Evolutionary conservation across 257 asterid genomes (phyloP), one percentile per base, ranked within the genome.

Genomic region (Lavandula angustifolia): DNA sequence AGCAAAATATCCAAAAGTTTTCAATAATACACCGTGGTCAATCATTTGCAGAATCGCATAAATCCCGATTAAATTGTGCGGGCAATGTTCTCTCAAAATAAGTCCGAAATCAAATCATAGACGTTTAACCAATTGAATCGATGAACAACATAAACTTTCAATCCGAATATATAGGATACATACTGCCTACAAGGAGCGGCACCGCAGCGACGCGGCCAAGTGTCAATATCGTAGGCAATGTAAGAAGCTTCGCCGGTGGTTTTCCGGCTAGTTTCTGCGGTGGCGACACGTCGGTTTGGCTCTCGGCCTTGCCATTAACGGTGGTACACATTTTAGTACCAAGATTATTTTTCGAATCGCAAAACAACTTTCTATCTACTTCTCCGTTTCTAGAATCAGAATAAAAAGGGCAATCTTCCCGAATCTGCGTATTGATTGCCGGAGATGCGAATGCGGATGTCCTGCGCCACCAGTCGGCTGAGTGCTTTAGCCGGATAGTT

Each of bases 161-260:
- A 51, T 29, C 31, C 7, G 50, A 27, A 41, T 32, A 40, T 2
- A 70, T 37, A 56, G 17, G 58, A 73, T 62, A 75, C 91, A 16
- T 81, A 89, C 96, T 78, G 77, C 79, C 64, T 42, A 83, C 81
- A 52, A 89, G 81, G 66, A 89, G 76, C 27, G 96, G 95, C 31
- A 89, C 84, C 14, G 89, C 82, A 7, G 83, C 95, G 35, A 89
- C 94, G 43, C 96, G 95, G 61, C 91, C 95, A 61, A 87, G 76
- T 16, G 96, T 89, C 69, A 89, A 76, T 38, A 89, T 83, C 64
- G 95, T 89, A 6, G 96, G 96, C 88, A 89, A 76, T 1, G 95
- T 89, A 69, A 89, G 95, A 66, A 89, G 70, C 72, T 83, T 87
- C 29, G 68, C 31, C 12, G 79, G 44, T 4, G 78, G 44, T 56